phyloP scores from a whole-genome alignment of 192 early-diverging fungal species.

The Coemansia javaensis region DNA sequence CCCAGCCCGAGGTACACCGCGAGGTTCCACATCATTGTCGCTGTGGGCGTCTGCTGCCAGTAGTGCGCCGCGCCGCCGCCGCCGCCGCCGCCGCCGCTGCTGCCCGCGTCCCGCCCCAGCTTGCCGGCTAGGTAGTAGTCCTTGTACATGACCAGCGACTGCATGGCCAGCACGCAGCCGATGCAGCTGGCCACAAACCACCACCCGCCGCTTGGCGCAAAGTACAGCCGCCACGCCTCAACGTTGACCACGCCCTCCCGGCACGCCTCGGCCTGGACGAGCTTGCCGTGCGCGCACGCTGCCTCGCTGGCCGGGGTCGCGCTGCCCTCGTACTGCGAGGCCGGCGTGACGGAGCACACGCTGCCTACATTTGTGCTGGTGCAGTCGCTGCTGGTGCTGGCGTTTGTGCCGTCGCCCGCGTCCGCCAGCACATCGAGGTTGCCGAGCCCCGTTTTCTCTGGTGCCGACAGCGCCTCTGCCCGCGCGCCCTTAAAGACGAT shows the following conservation, averaged over 20 bases:
- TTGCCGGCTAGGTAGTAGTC: slow-evolving; percentile 46
- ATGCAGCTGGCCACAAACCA: slow-evolving; percentile 53
- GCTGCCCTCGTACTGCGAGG: background rate
- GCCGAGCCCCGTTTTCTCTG: background rate
- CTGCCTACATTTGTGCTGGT: no score
- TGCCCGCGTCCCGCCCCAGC: no score
- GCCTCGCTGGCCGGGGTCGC: background rate
- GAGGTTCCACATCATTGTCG: slow-evolving; percentile 27
- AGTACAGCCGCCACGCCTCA: slow-evolving; percentile 71
- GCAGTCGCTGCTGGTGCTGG: no score
- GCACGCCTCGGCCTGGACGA: slow-evolving; percentile 74
- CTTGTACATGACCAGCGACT: slow-evolving; percentile 50
- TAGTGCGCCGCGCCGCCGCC: no score
- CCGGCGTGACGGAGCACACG: no score
- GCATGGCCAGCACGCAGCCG: slow-evolving; percentile 46
- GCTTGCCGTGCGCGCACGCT: slow-evolving; percentile 42
- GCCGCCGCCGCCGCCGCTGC: no score
- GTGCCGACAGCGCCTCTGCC: background rate
- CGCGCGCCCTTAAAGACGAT: slow-evolving; percentile 17
- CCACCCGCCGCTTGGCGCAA: slow-evolving; percentile 59
- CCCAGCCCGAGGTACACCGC: slow-evolving; percentile 13
- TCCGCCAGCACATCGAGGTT: no score
- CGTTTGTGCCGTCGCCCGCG: no score
- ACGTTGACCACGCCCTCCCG: slow-evolving; percentile 65
- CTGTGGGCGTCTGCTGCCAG: no score